Percentiles rank a stretch among this genome's conserved stretches.
Conservation (phyloP, 2,329 filamentous ascomycete genomes). For the Thermoascus crustaceus region DNA sequence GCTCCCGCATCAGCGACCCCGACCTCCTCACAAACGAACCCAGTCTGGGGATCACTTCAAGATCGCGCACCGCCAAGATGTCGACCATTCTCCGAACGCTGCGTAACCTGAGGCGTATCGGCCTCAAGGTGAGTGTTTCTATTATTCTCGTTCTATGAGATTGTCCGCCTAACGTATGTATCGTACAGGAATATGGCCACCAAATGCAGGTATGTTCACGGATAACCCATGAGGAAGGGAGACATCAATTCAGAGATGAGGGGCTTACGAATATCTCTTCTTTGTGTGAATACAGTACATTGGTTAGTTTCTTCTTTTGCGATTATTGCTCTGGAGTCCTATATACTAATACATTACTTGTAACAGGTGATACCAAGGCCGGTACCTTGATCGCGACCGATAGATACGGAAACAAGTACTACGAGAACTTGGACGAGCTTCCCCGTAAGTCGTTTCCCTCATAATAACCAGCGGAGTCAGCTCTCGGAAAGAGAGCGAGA, state of each 20-base stretch:
- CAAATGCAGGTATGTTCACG: conserved; percentile 72
- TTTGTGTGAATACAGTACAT: conserved; percentile 30
- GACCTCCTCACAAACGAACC: conserved; percentile 11
- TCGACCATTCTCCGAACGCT: conserved; percentile 84
- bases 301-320: conserved; percentile 23
- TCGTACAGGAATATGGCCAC: conserved; percentile 69
- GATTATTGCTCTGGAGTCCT: no score
- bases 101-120: conserved; percentile 77
- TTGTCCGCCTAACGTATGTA: conserved; percentile 29
- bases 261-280: conserved; percentile 14
- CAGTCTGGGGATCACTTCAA: conserved; percentile 2
- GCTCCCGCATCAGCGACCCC: no score
- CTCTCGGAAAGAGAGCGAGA: conserved; percentile 8
- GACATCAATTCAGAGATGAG: neutral
- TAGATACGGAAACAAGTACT: conserved; percentile 95
- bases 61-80: conserved; percentile 51
- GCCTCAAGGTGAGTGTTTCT: conserved; percentile 74
- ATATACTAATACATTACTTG: no score
- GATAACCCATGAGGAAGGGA: conserved; percentile 3
- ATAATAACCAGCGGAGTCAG: no score
- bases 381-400: conserved; percentile 78
- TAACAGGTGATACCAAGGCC: conserved; percentile 86
- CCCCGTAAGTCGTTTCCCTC: conserved; percentile 67
- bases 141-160: neutral
- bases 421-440: conserved; percentile 89